A percentile compares a stretch with the other conserved stretches of the same genome.
Conservation (phyloP, 2,329 filamentous ascomycete genomes). For the Clonostachys solani region DNA sequence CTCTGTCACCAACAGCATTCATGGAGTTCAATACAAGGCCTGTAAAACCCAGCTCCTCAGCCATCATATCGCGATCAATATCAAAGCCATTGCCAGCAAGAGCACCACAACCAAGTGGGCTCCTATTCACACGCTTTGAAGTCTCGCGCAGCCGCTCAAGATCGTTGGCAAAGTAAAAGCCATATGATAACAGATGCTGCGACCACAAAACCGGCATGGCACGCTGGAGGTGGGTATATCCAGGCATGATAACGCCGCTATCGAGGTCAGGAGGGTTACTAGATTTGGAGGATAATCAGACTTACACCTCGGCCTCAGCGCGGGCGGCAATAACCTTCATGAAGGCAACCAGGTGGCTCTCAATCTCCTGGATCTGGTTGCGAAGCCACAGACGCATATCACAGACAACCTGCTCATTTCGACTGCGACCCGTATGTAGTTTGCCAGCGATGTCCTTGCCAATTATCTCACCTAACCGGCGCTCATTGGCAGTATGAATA, state of each 20-base stretch:
- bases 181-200: conserved; percentile 78
- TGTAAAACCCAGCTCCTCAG: conserved; percentile 76
- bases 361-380: conserved; percentile 13
- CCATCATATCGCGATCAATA: conserved; percentile 76
- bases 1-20: conserved; percentile 70
- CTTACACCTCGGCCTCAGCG: conserved; percentile 24
- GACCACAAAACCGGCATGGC: conserved; percentile 77
- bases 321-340: conserved; percentile 12
- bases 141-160: conserved; percentile 73
- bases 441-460: conserved; percentile 68
- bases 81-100: conserved; percentile 79
- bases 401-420: conserved; percentile 71
- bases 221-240: conserved; percentile 83
- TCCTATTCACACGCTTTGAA: conserved; percentile 67
- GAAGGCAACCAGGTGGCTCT: conserved; percentile 14
- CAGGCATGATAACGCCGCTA: conserved; percentile 71
- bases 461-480: conserved; percentile 61
- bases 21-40: conserved; percentile 73
- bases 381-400: conserved; percentile 66
- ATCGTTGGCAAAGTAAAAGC: conserved; percentile 66
- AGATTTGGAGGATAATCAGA: conserved; percentile 7
- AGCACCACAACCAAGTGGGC: conserved; percentile 70
- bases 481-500: conserved; percentile 52
- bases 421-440: conserved; percentile 64
- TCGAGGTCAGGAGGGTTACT: conserved; percentile 6